A percentile compares a stretch with the other conserved stretches of the same genome.
Evolutionary conservation across 164 flowering plant genomes (phyloP).

Genomic region (Euptelea pleiosperma): DNA sequence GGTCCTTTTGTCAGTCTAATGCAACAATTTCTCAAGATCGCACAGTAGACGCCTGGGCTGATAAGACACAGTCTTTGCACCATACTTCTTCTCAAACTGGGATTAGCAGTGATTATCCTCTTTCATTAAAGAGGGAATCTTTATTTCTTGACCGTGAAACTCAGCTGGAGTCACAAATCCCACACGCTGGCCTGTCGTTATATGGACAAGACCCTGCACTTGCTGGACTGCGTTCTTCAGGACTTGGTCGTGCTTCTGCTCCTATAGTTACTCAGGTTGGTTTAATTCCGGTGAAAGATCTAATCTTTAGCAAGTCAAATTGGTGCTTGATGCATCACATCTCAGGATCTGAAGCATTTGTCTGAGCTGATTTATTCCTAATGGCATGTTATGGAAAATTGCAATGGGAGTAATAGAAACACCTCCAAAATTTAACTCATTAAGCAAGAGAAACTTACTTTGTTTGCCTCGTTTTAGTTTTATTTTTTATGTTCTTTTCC

Average conservation of each 20-base stretch:
- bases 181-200: slow-evolving; percentile 44
- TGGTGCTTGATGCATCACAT: neutral
- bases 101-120: slow-evolving; percentile 45
- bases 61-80: slow-evolving; percentile 32
- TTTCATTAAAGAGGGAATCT: slow-evolving; percentile 52
- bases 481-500: too few species aligned
- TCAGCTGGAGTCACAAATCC: slow-evolving; percentile 46
- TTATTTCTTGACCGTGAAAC: slow-evolving; percentile 58
- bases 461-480: too few species aligned
- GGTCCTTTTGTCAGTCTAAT: slow-evolving; percentile 41
- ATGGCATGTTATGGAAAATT: too few species aligned
- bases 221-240: slow-evolving; percentile 48
- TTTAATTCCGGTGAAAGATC: neutral
- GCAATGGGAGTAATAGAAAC: too few species aligned
- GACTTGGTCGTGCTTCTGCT: slow-evolving; percentile 52
- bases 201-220: slow-evolving; percentile 70
- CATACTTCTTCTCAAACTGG: slow-evolving; percentile 42
- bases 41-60: slow-evolving; percentile 43
- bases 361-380: too few species aligned
- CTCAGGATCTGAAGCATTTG: neutral
- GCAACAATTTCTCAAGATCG: slow-evolving; percentile 55
- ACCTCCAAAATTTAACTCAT: too few species aligned
- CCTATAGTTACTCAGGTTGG: slow-evolving; percentile 85
- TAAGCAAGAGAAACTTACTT: too few species aligned
- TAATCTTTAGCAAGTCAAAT: neutral